A percentile compares a stretch with the other conserved stretches of the same genome.
These are phyloP conservation scores for Diatrype stigma DNA, from an alignment of 2,329 filamentous ascomycete species.

Conservation along the genomic window DNA sequence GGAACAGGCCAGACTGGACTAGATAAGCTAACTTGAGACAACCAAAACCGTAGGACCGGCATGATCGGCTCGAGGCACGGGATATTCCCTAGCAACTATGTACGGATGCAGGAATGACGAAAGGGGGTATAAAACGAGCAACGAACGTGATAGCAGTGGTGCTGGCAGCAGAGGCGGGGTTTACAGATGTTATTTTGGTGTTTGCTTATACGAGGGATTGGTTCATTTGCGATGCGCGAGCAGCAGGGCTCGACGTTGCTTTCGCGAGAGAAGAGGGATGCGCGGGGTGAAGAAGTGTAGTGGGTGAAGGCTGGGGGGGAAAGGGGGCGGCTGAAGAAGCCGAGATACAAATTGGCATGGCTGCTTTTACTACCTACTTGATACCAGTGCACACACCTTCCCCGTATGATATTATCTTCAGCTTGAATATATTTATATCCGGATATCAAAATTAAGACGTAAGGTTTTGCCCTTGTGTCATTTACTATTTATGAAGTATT, in stretches of 20 bases:
- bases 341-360: not conserved
- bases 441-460: not conserved
- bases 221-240: not conserved
- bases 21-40: not conserved
- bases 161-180: too few relatives aligned
- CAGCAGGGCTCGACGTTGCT: too few relatives aligned
- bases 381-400: not conserved
- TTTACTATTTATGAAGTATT: too few relatives aligned
- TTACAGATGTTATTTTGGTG: too few relatives aligned
- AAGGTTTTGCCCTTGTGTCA: too few relatives aligned
- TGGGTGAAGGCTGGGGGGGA: not conserved
- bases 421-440: not conserved
- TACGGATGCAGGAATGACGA: slow-evolving; percentile 53
- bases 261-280: too few relatives aligned
- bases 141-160: too few relatives aligned
- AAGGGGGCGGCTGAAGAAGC: not conserved
- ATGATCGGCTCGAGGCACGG: slow-evolving; percentile 79
- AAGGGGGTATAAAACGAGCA: too few relatives aligned
- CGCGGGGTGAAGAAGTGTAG: not conserved
- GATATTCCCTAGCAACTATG: slow-evolving; percentile 85
- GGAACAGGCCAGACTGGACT: not conserved
- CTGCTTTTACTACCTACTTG: not conserved
- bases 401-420: not conserved
- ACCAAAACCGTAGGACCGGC: slow-evolving; percentile 70
- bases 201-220: too few relatives aligned